Base-by-base conservation (phyloP, 2,329 filamentous ascomycete species). In the Ustulina deusta region DNA sequence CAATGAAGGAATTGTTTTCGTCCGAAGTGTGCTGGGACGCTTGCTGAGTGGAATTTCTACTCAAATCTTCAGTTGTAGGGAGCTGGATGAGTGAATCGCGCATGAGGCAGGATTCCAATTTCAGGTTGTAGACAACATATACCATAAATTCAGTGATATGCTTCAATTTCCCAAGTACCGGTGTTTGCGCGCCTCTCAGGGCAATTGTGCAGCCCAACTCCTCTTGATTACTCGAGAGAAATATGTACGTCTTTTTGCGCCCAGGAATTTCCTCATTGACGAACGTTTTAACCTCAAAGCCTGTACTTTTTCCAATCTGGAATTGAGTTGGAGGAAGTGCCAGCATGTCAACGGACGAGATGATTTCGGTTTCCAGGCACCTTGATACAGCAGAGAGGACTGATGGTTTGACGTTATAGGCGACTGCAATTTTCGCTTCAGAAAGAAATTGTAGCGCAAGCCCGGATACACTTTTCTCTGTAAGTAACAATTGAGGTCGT, bases 101-200 rank as follows among this genome's bases (percentile, higher is more conserved):
- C 87, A 99, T 93, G 52, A 99, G 83, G 73, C 93, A 97, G 1
- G 96, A 97, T 80, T 99, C 96, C 15, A 99, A 86, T 77, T 97
- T 97, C 61, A 99, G 85, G 74, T 97, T 99, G 81, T 99, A 99
- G 13, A 98, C 94, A 22, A 99, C 97, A 74, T 98, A 99, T 42
- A 97, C 92, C 95, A 99, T 97, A 77, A 99, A 98, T 77, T 99
- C 96, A 11, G 95, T 96, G 72, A 99, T 96, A 60, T 90, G 88
- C 81, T 99, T 99, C 79, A 99, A 89, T 73, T 90, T 92, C 1
- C 89, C 84, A 20, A 99, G 85, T 0, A 89, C 84, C 55, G 87
- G 83, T 34, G 89, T 90, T 66, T 91, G 89, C 3, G 91, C 93
- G 1, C 96, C 96, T 52, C 96, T 90, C 25, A 99, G 83, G 13